Evolutionary conservation across 495 filamentous ascomycete species (phyloP), one percentile per base, ranked within the genome.

Genomic region (Podospora comata): DNA sequence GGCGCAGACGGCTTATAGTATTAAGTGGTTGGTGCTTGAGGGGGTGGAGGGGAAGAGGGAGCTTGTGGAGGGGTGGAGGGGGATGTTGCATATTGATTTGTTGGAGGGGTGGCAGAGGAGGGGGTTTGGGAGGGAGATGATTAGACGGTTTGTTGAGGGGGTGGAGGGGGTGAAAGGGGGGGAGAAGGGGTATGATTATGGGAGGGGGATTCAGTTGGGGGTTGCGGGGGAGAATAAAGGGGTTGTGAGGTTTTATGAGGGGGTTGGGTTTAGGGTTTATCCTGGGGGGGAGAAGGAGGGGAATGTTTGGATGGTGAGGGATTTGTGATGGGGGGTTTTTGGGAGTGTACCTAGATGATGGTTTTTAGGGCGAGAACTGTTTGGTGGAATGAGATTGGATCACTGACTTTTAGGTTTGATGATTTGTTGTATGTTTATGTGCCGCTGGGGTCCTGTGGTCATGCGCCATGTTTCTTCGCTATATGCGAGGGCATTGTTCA

Each of bases 21-120:
- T 77, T 5, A 53, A 73, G 20, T 76, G 74, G 74, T 59, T 80
- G 4, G 70, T 81, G 1, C 53, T 78, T n/a, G 61, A 72, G 0
- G 75, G 74, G 6, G 75, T 71, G 1, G 68, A 74, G 39, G 75
- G 71, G 28, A 77, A 77, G 68, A 71, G 60, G 58, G 76, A 75
- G 67, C 39, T 79, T 62, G 73, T 71, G 6, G 65, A 62, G 16
- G 62, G 30, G 48, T 82, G 72, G 30, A 60, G 74, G 63, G 79
- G 74, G 1, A 80, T 80, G 68, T 67, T 82, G 79, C 80, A 82
- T 69, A 80, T 82, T 65, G 76, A 82, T 61, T 44, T 82, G 66
- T 55, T 82, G 62, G 73, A 74, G 13, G 64, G 28, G 54, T 79
- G 57, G 39, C 77, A 78, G 73, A 76, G 76, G 1, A 27, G 68